These are phyloP conservation scores for Pestalotiopsis sp. DNA, from an alignment of 2,329 filamentous ascomycete species.

Conservation along the genomic window DNA sequence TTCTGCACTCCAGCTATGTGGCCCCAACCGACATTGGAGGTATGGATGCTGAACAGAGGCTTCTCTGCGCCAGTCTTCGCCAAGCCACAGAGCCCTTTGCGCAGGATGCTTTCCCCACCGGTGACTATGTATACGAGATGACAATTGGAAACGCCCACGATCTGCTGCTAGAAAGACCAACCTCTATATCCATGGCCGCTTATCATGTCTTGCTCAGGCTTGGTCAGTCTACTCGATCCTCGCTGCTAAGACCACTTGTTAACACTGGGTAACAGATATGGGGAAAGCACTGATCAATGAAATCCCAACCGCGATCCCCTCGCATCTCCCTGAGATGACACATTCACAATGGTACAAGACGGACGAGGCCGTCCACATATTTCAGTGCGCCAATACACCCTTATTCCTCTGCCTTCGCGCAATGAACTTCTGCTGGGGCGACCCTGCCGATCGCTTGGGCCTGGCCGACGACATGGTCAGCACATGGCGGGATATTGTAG, in stretches of 20 bases:
- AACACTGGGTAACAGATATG: constrained; percentile 6
- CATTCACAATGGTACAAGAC: constrained; percentile 19
- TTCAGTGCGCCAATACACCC: constrained; percentile 25
- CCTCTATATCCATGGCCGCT: background rate
- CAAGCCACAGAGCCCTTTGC: background rate
- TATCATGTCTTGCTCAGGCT: constrained; percentile 9
- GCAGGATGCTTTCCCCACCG: background rate
- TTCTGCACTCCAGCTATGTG: background rate
- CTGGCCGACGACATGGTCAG: constrained; percentile 22
- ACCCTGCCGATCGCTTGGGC: constrained; percentile 18
- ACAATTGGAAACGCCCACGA: background rate
- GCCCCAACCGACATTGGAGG: background rate
- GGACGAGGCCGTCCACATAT: constrained; percentile 14
- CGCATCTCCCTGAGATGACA: background rate
- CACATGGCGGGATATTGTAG: constrained; percentile 33
- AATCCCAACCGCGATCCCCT: background rate
- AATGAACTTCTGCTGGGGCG: constrained; percentile 33
- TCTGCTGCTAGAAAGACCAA: background rate
- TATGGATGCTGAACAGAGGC: background rate
- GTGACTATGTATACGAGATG: background rate
- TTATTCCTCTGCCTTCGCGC: constrained; percentile 37
- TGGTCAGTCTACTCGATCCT: constrained; percentile 7
- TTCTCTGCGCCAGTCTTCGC: background rate
- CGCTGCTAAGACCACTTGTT: background rate
- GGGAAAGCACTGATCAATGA: constrained; percentile 14